Conservation (phyloP, 441 rosid species). For the Jatropha podagrica region DNA sequence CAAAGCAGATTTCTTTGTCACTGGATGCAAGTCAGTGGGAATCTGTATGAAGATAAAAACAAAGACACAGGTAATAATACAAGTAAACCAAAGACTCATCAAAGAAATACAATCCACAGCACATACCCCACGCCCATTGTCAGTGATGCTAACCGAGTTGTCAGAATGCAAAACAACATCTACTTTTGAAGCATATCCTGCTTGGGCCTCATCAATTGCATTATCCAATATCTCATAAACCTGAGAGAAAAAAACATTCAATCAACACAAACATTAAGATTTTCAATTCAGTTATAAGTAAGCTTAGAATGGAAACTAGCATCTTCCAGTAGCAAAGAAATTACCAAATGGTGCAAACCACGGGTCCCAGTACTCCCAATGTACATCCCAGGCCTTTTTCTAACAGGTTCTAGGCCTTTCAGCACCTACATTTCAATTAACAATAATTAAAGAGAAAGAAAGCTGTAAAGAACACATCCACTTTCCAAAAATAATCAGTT, state of each 20-base stretch:
- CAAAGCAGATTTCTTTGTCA: conserved; percentile 86
- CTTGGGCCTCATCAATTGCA: conserved; percentile 97
- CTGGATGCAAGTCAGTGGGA: conserved; percentile 93
- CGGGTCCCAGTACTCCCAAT: conserved; percentile 98
- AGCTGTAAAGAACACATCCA: neutral
- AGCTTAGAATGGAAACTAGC: neutral
- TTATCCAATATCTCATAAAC: conserved; percentile 97
- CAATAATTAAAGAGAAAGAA: neutral
- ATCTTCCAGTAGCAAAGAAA: conserved; percentile 15
- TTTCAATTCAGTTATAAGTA: neutral
- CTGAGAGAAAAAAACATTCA: conserved; percentile 39
- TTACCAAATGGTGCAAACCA: conserved; percentile 98
- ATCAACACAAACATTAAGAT: conserved; percentile 10
- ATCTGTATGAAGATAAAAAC: conserved; percentile 53
- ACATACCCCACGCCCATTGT: conserved; percentile 96
- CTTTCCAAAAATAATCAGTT: neutral
- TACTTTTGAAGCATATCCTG: conserved; percentile 82
- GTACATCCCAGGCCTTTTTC: conserved; percentile 99
- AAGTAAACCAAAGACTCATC: neutral
- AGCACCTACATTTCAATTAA: conserved; percentile 56
- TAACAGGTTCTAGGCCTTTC: conserved; percentile 96
- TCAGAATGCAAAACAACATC: conserved; percentile 67
- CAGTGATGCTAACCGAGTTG: conserved; percentile 81
- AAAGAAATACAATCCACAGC: neutral
- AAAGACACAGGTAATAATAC: conserved; percentile 14